Evolutionary conservation across 1,139 yeast genomes (phyloP), one percentile per base, ranked within the genome.

Genomic region (Protomyces inouyei): DNA sequence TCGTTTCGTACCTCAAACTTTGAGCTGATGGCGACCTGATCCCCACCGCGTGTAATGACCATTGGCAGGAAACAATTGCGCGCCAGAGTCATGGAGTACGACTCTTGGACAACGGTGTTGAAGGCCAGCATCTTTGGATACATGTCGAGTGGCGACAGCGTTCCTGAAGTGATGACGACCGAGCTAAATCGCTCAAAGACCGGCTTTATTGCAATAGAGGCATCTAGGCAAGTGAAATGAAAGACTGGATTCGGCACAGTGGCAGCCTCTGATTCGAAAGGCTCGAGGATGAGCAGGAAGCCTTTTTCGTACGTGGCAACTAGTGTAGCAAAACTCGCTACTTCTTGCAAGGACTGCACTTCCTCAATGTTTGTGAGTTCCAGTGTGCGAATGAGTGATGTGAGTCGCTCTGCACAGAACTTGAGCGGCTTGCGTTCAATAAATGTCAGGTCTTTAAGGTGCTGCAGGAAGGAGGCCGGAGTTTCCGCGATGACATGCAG

Each of bases 241-340:
- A 95, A 77, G n/a, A 93, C 88, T 0, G 99, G 99, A 73, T 93
- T 95, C 0, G 99, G 98, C 18, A 95, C 98, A 0, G 97, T 92
- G 0, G 98, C 92, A 67, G 93, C 95, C 72, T 93, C 99, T 0
- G 97, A 87, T 74, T 93, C 99, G 76, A 85, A 93, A 0, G 99
- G 99, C 72, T 93, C 99, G 64, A 95, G 79, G 68, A 93, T 93
- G 67, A 93, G 80, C 70, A 89, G 86, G 74, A 93, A 93, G 0
- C 99, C 99, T 46, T 85, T 82, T 70, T 93, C 98, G 75, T 95
- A 93, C 0, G 98, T 95, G 0, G 98, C 86, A 0, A 93, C 95
- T 57, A 93, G 79, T 0, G 99, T 93, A 0, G 98, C 99, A 80
- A 93, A 93, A 0, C 97, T 91, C 0, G 97, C 98, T 66, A 93